phyloP scores from a whole-genome alignment of 169 alveolate species.

The Theileria annulata region DNA sequence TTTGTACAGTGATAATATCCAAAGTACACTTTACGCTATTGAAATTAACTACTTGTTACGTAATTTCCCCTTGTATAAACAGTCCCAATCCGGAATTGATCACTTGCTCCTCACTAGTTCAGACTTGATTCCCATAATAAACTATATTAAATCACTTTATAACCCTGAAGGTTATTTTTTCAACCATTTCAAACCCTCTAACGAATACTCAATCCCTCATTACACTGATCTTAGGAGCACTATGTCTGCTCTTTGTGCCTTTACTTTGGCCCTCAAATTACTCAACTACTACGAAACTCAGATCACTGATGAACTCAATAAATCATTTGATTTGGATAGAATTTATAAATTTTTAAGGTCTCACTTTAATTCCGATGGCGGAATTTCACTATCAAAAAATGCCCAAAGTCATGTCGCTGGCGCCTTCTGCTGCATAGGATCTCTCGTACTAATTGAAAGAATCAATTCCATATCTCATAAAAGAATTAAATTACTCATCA shows the following conservation, averaged over 20 bases:
- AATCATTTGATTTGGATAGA: slow-evolving; percentile 20
- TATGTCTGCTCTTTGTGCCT: slow-evolving; percentile 45
- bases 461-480: background rate
- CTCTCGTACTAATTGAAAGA: slow-evolving; percentile 16
- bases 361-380: slow-evolving; percentile 75
- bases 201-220: background rate
- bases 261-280: slow-evolving; percentile 9
- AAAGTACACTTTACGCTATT: slow-evolving; percentile 61
- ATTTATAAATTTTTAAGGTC: slow-evolving; percentile 28
- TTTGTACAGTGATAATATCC: slow-evolving; percentile 44
- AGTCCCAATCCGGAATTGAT: slow-evolving; percentile 20
- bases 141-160: slow-evolving; percentile 26
- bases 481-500: slow-evolving; percentile 10
- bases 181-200: background rate
- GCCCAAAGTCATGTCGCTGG: slow-evolving; percentile 76
- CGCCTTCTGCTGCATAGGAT: slow-evolving; percentile 68
- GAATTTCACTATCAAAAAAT: slow-evolving; percentile 54
- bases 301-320: slow-evolving; percentile 4
- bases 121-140: background rate
- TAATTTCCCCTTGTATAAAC: slow-evolving; percentile 23
- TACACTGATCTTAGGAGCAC: slow-evolving; percentile 39
- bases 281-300: background rate
- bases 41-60: slow-evolving; percentile 46
- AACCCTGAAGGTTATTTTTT: slow-evolving; percentile 30
- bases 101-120: slow-evolving; percentile 32